Evolutionary conservation across 2,329 filamentous ascomycete species (phyloP).

Genomic region (Colletotrichum zoysiae): DNA sequence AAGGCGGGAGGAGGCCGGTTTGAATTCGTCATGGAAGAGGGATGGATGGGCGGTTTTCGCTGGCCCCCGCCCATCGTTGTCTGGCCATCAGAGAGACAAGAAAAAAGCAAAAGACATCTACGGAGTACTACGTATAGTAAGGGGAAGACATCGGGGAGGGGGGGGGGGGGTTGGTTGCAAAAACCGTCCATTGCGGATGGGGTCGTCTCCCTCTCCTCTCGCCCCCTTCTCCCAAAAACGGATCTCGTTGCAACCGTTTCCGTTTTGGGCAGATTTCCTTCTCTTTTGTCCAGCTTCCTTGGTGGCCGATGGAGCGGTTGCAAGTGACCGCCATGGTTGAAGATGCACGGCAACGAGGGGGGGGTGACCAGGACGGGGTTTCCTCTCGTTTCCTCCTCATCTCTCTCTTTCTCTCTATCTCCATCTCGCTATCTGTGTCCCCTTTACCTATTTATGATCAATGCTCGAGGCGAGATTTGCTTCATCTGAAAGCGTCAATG

Average conservation of each 20-base stretch:
- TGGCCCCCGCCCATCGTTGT: background rate
- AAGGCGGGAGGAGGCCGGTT: background rate
- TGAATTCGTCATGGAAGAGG: background rate
- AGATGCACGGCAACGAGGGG: background rate
- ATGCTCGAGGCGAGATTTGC: constrained; percentile 14
- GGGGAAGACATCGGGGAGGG: background rate
- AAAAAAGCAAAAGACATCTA: background rate
- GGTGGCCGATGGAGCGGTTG: background rate
- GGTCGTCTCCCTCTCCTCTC: background rate
- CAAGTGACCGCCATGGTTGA: background rate
- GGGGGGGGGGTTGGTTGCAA: background rate
- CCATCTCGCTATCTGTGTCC: background rate
- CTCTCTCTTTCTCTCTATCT: background rate
- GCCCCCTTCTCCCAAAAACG: background rate
- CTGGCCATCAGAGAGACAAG: background rate
- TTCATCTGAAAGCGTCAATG: constrained; percentile 1
- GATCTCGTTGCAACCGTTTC: background rate
- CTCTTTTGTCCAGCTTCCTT: background rate
- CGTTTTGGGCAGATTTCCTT: background rate
- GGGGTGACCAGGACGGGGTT: background rate
- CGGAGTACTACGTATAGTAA: background rate
- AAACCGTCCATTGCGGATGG: background rate
- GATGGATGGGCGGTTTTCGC: background rate
- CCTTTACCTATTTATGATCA: background rate
- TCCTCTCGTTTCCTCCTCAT: too few species aligned